Evolutionary conservation across 768 basidiomycete species (phyloP), one percentile per base, ranked within the genome.

Genomic region (Pleurotus djamor): DNA sequence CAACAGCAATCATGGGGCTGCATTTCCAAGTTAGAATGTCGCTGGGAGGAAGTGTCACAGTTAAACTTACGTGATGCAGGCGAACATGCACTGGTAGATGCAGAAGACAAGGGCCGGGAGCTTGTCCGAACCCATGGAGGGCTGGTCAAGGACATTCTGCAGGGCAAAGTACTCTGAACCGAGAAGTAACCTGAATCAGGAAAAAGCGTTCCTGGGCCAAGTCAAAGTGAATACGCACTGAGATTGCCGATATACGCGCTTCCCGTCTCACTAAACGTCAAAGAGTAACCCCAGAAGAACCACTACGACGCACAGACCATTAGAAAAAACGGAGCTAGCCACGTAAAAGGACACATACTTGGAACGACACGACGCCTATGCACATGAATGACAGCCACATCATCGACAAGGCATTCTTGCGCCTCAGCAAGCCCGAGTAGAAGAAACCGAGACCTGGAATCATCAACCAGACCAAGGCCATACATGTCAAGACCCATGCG

Each of bases 211-310:
- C 17, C 37, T 28, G 17, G 32, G 44, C 12, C 38, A 28, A 28
- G 21, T 28, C 21, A 41, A n/a, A 41, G 44, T 21, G 32, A 41
- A 17, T n/a, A 76, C 87, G 52, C 61, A 89, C 91, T 79, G 36
- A 99, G 81, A 65, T 96, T 77, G 8, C 96, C 96, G 61, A 99
- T 96, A 72, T 81, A 98, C n/a, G 65, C 62, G 61, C 74, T 78
- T 4, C 80, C 92, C 0, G 81, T 84, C 12, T 93, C 91, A 61
- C 88, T 90, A 76, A 98, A 98, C 0, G 96, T 84, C 21, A 98
- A 79, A 1, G 94, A 95, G 76, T 83, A 98, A 2, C 96, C 96
- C 96, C 96, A 97, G 81, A 96, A 95, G 79, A 94, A 95, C 94
- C 94, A 96, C 89, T 94, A 62, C 13, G 60, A 61, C 35, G 6